Percentiles rank a stretch among this genome's conserved stretches.
These are phyloP conservation scores for Penicillium malachiteum DNA, from an alignment of 495 filamentous ascomycete genomes.

Conservation along the genomic window DNA sequence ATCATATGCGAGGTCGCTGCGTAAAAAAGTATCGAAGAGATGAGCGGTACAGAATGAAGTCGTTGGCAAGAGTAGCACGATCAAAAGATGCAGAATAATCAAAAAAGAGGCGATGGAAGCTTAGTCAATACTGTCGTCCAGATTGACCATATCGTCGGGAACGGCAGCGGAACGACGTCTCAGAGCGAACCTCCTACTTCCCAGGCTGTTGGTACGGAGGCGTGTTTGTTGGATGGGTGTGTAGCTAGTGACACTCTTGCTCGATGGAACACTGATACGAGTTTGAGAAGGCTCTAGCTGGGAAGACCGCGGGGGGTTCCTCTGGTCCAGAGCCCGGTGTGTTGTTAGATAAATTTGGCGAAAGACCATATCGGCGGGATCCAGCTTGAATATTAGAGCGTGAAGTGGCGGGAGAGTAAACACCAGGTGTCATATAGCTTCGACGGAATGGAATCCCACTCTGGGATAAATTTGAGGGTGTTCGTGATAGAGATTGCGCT, in stretches of 20 bases:
- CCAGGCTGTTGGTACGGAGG: conserved; percentile 41
- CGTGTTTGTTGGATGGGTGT: conserved; percentile 43
- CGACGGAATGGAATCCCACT: conserved; percentile 44
- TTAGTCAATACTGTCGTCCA: conserved; percentile 42
- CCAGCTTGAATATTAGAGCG: conserved; percentile 46
- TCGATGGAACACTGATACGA: conserved; percentile 38
- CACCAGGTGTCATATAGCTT: conserved; percentile 39
- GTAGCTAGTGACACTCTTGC: conserved; percentile 41
- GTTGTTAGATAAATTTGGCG: conserved; percentile 27
- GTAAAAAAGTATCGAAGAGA: conserved; percentile 24
- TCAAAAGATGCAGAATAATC: conserved; percentile 3
- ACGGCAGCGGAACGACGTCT: conserved; percentile 34
- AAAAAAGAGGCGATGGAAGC: not conserved
- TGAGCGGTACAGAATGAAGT: conserved; percentile 11
- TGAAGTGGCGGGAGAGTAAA: conserved; percentile 42
- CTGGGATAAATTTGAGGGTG: conserved; percentile 39
- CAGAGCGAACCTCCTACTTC: conserved; percentile 38
- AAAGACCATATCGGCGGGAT: conserved; percentile 45
- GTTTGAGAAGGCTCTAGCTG: conserved; percentile 32
- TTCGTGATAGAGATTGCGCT: conserved; percentile 31
- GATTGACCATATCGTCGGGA: conserved; percentile 28
- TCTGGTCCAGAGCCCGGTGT: conserved; percentile 22
- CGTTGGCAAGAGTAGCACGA: conserved; percentile 11
- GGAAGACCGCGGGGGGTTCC: conserved; percentile 20
- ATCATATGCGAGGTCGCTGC: conserved; percentile 31